A percentile compares a stretch with the other conserved stretches of the same genome.
Conservation (phyloP, 768 basidiomycete genomes). For the Calocybe indica region DNA sequence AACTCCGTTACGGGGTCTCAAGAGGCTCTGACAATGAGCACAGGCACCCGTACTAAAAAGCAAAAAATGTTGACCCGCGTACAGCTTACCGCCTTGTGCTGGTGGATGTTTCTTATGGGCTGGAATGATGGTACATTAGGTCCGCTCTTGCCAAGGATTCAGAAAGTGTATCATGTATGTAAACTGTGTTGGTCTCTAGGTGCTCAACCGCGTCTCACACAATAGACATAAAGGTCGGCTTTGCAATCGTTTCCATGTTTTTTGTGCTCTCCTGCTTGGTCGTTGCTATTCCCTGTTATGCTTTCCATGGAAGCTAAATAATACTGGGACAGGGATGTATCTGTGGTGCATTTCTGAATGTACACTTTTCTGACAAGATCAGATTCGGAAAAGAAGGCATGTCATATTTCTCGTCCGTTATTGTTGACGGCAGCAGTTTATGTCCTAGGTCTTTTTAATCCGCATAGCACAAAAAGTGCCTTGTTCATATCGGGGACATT, state of each 20-base stretch:
- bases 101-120: conserved; percentile 54
- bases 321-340: conserved; percentile 29
- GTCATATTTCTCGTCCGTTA: conserved; percentile 11
- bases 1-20: too few species aligned
- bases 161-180: conserved; percentile 46
- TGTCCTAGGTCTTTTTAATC: background rate
- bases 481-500: conserved; percentile 32
- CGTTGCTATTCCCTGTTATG: conserved; percentile 11
- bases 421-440: conserved; percentile 10
- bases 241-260: conserved; percentile 46
- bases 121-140: conserved; percentile 79
- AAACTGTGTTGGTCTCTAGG: conserved; percentile 20
- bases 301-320: too few species aligned
- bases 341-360: conserved; percentile 31
- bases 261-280: conserved; percentile 47
- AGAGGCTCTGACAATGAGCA: too few species aligned
- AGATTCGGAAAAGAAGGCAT: conserved; percentile 36
- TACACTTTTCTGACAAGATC: conserved; percentile 28
- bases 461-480: background rate
- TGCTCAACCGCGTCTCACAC: background rate
- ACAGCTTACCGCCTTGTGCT: conserved; percentile 53
- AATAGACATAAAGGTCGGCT: conserved; percentile 32
- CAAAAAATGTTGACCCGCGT: conserved; percentile 23
- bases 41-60: conserved; percentile 10
- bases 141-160: conserved; percentile 69